These are phyloP conservation scores for Didymella segeticola DNA, from an alignment of 2,329 filamentous ascomycete species.

Conservation along the genomic window DNA sequence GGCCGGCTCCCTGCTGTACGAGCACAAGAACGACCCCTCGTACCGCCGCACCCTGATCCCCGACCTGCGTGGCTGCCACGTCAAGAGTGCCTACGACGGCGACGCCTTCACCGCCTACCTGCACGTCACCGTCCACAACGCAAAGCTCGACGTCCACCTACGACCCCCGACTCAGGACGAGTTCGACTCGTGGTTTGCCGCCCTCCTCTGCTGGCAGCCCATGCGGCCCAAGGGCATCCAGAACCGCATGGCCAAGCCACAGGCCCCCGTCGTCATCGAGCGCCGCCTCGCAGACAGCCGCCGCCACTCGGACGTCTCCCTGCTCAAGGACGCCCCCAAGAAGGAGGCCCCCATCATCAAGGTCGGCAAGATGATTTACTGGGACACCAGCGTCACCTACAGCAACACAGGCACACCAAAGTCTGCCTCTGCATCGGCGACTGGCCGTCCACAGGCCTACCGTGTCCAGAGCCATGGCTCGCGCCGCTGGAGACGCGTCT, in stretches of 20 bases:
- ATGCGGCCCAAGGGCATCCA: conserved; percentile 65
- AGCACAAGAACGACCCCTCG: conserved; percentile 71
- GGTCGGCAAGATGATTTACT: conserved; percentile 69
- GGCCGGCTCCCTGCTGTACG: conserved; percentile 75
- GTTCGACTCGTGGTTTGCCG: conserved; percentile 80
- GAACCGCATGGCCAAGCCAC: conserved; percentile 61
- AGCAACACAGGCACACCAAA: conserved; percentile 52
- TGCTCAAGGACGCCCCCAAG: conserved; percentile 72
- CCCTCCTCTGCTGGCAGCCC: conserved; percentile 82
- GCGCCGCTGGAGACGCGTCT: conserved; percentile 84
- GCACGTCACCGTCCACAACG: conserved; percentile 60
- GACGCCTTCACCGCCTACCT: conserved; percentile 59
- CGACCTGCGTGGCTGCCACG: conserved; percentile 76
- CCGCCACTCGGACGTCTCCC: conserved; percentile 58
- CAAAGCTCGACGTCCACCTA: conserved; percentile 67
- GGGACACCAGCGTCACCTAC: conserved; percentile 71
- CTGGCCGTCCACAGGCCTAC: conserved; percentile 58
- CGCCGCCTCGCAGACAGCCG: conserved; percentile 50
- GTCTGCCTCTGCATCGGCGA: too few species aligned
- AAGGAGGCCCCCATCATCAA: conserved; percentile 85
- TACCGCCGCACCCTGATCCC: conserved; percentile 69
- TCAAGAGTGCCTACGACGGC: conserved; percentile 60
- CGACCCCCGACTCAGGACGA: conserved; percentile 70
- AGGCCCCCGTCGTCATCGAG: conserved; percentile 49
- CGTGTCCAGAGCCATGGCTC: conserved; percentile 64